These are phyloP conservation scores for Diaporthe sp. DNA, from an alignment of 2,329 filamentous ascomycete genomes.

Conservation along the genomic window DNA sequence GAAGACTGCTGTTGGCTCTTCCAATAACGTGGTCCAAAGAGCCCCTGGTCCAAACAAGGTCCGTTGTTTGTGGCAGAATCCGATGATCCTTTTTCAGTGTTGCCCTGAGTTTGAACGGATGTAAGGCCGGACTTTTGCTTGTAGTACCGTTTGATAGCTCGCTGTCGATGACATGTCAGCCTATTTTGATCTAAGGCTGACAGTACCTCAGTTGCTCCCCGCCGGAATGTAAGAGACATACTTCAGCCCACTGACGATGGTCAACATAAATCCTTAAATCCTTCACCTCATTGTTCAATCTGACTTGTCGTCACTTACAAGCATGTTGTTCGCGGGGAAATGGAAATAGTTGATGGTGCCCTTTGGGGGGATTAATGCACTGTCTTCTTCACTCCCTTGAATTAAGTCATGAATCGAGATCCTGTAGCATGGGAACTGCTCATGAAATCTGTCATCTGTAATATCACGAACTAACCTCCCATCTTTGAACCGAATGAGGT, in stretches of 20 bases:
- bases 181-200: too few relatives aligned
- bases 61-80: neutral
- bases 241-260: conserved; percentile 38
- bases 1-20: conserved; percentile 37
- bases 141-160: conserved; percentile 33
- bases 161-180: conserved; percentile 20
- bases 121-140: neutral
- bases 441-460: conserved; percentile 32
- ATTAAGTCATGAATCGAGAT: conserved; percentile 36
- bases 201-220: neutral
- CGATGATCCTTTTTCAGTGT: accelerated
- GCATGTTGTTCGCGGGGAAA: conserved; percentile 45
- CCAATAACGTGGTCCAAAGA: conserved; percentile 32
- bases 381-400: neutral
- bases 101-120: neutral
- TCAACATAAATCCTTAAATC: neutral
- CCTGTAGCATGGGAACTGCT: conserved; percentile 37
- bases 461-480: conserved; percentile 30
- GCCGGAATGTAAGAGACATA: conserved; percentile 3
- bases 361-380: conserved; percentile 8
- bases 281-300: neutral
- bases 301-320: conserved; percentile 31
- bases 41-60: neutral
- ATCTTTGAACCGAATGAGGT: conserved; percentile 38
- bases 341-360: conserved; percentile 43